Evolutionary conservation across 768 basidiomycete species (phyloP), one percentile per base, ranked within the genome.

Genomic region (Leucocoprinus birnbaumii): DNA sequence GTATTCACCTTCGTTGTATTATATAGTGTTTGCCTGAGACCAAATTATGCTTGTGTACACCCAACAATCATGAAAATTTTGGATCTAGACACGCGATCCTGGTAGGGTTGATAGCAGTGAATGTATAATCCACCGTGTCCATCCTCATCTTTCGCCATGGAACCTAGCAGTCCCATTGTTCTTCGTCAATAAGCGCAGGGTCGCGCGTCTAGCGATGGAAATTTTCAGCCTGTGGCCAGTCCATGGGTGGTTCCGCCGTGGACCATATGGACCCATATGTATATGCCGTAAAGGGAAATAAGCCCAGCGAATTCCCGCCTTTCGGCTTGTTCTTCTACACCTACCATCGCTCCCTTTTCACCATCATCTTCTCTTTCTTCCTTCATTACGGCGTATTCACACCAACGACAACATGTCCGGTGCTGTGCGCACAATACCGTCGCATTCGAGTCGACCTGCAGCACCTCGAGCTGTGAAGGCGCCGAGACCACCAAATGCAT

Each of bases 401-500:
- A 25, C 40, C 53, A 26, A 49, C 52, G 10, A 48, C 44, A 34
- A 25, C 51, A 27, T 51, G 57, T 46, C 48, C 18, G 38, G 48
- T 52, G 37, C 34, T 47, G 50, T 55, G 34, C 53, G 27, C 51
- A 51, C 48, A 51, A 59, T 55, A 55, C 55, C 58, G 22, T 56
- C 51, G 50, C 57, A 46, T 18, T 43, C 56, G n/a, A 56, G 41
- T 16, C 42, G 47, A 21, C 34, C 55, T 2, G 22, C 38, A 38
- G 38, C 56, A 22, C 34, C 51, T 46, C 19, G 40, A 26, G 27
- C 37, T 42, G 57, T 69, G 16, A 68, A 75, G 53, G 74, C 78
- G 3, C 85, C 86, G 9, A 79, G 91, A 0, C 90, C 91, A 2
- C 83, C 85, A 9, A 93, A 92, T 64, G 84, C 90, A 0, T 93